These are phyloP conservation scores for Curvularia lunata DNA, from an alignment of 2,329 filamentous ascomycete species.

Conservation along the genomic window DNA sequence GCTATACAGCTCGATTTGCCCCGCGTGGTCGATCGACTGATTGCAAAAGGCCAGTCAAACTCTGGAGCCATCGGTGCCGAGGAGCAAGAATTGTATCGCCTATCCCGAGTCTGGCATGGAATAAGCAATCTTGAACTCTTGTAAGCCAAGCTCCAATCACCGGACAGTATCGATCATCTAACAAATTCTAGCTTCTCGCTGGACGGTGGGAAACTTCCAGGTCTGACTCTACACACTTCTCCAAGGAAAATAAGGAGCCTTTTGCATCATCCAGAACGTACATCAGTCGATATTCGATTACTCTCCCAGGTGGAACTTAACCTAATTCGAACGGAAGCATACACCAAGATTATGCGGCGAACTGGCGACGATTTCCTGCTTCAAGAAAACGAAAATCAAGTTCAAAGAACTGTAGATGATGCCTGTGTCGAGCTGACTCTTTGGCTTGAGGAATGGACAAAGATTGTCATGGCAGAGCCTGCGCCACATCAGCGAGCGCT, in stretches of 20 bases:
- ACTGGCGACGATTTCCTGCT: conserved; percentile 15
- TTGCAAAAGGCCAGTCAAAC: conserved; percentile 30
- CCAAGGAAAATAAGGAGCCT: conserved; percentile 56
- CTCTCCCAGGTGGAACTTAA: conserved; percentile 61
- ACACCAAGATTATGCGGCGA: conserved; percentile 28
- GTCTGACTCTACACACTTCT: conserved; percentile 46
- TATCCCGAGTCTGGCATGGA: conserved; percentile 59
- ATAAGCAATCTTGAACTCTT: conserved; percentile 60
- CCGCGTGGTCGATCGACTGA: conserved; percentile 50
- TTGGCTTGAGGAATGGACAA: conserved; percentile 53
- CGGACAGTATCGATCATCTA: background rate
- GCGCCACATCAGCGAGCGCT: conserved; percentile 20
- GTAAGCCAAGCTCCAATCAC: conserved; percentile 16
- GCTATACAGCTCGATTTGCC: conserved; percentile 57
- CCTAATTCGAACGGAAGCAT: conserved; percentile 46
- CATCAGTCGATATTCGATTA: conserved; percentile 58
- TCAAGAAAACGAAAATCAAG: conserved; percentile 24
- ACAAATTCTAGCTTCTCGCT: conserved; percentile 49
- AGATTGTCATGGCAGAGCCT: conserved; percentile 30
- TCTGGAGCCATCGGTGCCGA: conserved; percentile 20
- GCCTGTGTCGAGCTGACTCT: conserved; percentile 38
- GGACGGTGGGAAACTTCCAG: conserved; percentile 55
- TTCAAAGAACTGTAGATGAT: conserved; percentile 30
- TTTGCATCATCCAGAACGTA: conserved; percentile 53
- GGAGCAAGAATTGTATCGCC: conserved; percentile 45